phyloP scores from a whole-genome alignment of 2,329 filamentous ascomycete genomes.

The Beauveria sp. region DNA sequence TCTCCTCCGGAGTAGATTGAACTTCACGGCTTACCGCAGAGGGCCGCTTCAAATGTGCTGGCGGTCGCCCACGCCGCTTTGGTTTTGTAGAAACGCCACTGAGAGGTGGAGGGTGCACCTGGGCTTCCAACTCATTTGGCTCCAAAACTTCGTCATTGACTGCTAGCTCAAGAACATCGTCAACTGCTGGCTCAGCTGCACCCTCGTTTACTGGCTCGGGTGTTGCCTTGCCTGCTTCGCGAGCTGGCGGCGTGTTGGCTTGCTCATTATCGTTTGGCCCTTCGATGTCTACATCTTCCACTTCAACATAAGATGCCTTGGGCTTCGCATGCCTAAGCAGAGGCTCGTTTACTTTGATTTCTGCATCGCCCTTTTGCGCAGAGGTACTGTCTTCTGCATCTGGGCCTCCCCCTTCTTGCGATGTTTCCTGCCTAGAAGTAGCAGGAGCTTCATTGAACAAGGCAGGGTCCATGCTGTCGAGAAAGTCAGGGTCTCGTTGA shows the following conservation, averaged over 20 bases:
- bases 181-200: neutral
- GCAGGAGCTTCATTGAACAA: constrained; percentile 30
- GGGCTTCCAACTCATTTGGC: neutral
- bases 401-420: constrained; percentile 8
- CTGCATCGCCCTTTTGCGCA: constrained; percentile 11
- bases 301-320: constrained; percentile 41
- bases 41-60: neutral
- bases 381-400: constrained; percentile 12
- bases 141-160: neutral
- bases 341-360: constrained; percentile 35
- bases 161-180: neutral
- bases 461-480: constrained; percentile 44
- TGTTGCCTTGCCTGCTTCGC: neutral
- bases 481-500: constrained; percentile 21
- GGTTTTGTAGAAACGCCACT: constrained; percentile 6
- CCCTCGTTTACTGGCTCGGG: neutral
- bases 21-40: constrained; percentile 16
- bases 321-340: constrained; percentile 46
- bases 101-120: neutral
- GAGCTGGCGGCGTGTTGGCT: neutral
- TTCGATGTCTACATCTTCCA: constrained; percentile 33
- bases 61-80: constrained; percentile 17
- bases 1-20: constrained; percentile 7
- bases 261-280: constrained; percentile 13
- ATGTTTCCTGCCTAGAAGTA: constrained; percentile 13